Base-by-base conservation (phyloP, 441 rosid genomes). In the Isatis lusitanica region DNA sequence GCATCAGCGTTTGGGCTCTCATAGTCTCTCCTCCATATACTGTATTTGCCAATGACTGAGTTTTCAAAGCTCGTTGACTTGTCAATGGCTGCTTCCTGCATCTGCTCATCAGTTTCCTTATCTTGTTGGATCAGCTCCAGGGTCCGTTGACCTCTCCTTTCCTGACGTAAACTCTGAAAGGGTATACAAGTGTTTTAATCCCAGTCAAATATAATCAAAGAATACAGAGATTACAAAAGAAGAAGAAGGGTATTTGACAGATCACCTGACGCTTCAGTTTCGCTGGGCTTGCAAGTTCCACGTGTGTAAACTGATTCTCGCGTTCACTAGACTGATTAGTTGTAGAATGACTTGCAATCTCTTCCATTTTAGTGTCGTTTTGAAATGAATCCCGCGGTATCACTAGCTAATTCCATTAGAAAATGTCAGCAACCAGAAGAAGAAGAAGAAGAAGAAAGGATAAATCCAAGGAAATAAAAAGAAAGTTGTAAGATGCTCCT, bases 1-100 rank as follows among this genome's bases (percentile, higher is more conserved):
- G 97, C 80, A 81, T 88, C 98, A 63, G 97, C 88, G 81, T 88
- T 85, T 66, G 88, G 91, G 78, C 77, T 89, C 69, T 92, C 95
- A 66, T 66, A 89, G 77, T 94, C 97, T 87, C 88, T 89, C 84
- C 97, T 90, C 98, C 96, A 92, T 75, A 90, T 86, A 63, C 92
- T 92, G 80, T 90, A 90, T 74, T 89, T 94, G 67, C 86, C 97
- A 64, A 74, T 80, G 75, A 81, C 70, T n/a, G 85, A 71, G 36
- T 90, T 86, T 53, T 87, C 87, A 65, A 81, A 70, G 75, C 63
- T 82, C 80, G 79, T 85, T 52, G 87, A 81, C 75, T 74, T 83
- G 71, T 84, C 84, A 74, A 92, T 78, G 53, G 94, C 89, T 52
- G 88, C 82, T 74, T 67, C 87, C 80, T 82, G 83, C 78, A 82